A percentile compares a stretch with the other conserved stretches of the same genome.
These are phyloP conservation scores for Elsinoe batatas DNA, from an alignment of 2,329 filamentous ascomycete genomes.

Conservation along the genomic window DNA sequence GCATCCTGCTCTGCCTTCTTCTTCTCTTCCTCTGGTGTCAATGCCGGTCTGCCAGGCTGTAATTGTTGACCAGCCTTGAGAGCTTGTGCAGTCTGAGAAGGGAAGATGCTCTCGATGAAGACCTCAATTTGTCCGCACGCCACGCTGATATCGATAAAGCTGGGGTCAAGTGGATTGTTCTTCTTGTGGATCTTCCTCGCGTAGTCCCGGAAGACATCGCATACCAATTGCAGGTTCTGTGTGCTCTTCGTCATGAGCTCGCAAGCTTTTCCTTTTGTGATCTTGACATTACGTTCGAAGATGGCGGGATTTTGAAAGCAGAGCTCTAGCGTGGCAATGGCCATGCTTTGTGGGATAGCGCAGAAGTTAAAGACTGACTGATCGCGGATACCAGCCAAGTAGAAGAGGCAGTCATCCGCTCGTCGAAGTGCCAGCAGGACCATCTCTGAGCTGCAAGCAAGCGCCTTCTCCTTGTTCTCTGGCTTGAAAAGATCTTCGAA, in stretches of 20 bases:
- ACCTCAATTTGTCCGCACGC: constrained; percentile 51
- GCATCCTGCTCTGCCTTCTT: constrained; percentile 43
- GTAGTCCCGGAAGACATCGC: constrained; percentile 71
- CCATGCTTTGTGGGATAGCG: constrained; percentile 94
- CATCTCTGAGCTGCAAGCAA: constrained; percentile 89
- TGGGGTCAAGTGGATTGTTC: constrained; percentile 88
- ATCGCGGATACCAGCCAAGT: constrained; percentile 87
- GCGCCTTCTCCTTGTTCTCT: constrained; percentile 63
- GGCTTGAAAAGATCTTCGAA: constrained; percentile 87
- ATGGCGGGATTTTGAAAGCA: constrained; percentile 86
- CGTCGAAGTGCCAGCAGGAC: constrained; percentile 79
- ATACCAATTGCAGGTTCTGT: constrained; percentile 75
- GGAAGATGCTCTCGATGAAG: constrained; percentile 39
- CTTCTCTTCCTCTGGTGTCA: constrained; percentile 46
- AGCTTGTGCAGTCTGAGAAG: constrained; percentile 62
- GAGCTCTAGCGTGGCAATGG: constrained; percentile 84
- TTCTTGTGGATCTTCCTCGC: constrained; percentile 77
- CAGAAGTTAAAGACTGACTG: constrained; percentile 99
- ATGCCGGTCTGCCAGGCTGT: constrained; percentile 34
- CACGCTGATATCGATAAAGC: constrained; percentile 83
- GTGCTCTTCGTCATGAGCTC: constrained; percentile 85
- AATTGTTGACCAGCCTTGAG: constrained; percentile 26
- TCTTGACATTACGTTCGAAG: constrained; percentile 85
- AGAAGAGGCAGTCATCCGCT: constrained; percentile 90
- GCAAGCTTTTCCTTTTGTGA: constrained; percentile 90